phyloP scores from a whole-genome alignment of 371 early-diverging fungal species.

The Mycotypha africana region DNA sequence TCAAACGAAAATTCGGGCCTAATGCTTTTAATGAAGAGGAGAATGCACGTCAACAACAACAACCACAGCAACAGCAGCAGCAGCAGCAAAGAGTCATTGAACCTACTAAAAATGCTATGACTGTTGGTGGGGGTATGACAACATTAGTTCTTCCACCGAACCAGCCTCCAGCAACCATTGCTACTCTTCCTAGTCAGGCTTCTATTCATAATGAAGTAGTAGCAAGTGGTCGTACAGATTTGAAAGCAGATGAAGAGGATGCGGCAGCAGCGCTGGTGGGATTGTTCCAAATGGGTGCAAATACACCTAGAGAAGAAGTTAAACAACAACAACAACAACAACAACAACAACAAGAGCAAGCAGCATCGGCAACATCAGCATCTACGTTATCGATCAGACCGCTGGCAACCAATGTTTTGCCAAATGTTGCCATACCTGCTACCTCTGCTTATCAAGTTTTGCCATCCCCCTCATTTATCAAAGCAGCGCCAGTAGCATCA shows the following conservation, averaged over 20 bases:
- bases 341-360: too few species aligned
- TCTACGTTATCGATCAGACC: slow-evolving; percentile 6
- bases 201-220: slow-evolving; percentile 1
- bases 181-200: too few species aligned
- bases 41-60: not conserved
- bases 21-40: slow-evolving; percentile 54
- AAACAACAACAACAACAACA: too few species aligned
- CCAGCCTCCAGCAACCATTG: not conserved
- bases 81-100: not conserved
- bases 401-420: slow-evolving; percentile 3
- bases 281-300: slow-evolving; percentile 41
- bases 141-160: not conserved
- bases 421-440: not conserved
- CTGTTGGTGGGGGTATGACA: too few species aligned
- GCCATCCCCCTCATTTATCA: not conserved
- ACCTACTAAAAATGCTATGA: not conserved
- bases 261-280: slow-evolving; percentile 46
- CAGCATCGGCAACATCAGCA: too few species aligned
- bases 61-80: too few species aligned
- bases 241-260: slow-evolving; percentile 51
- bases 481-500: not conserved
- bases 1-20: slow-evolving; percentile 62
- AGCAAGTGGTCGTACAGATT: slow-evolving; percentile 20
- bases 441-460: too few species aligned
- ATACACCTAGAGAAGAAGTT: slow-evolving; percentile 9